Conservation (phyloP, 805 yeast genomes). For the Wickerhamomyces bisporus region DNA sequence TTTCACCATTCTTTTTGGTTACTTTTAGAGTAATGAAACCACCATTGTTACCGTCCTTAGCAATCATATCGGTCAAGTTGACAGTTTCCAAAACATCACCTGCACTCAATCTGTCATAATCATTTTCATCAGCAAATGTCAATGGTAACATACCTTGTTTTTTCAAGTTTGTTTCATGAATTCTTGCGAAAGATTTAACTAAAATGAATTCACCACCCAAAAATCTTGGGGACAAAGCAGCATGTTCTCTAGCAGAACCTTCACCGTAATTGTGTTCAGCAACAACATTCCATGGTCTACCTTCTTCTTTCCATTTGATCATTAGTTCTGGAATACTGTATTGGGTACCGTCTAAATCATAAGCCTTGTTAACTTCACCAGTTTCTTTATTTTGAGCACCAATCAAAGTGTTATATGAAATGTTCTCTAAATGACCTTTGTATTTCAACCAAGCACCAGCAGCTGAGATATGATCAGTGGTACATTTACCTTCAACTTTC, state of each 20-base stretch:
- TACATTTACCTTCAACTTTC: conserved; percentile 96
- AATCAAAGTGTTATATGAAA: conserved; percentile 88
- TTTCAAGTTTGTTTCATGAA: conserved; percentile 96
- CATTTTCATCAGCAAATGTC: conserved; percentile 84
- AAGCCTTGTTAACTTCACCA: conserved; percentile 88
- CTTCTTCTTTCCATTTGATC: conserved; percentile 89
- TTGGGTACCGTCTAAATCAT: conserved; percentile 75
- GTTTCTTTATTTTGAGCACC: conserved; percentile 98
- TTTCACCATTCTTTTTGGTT: conserved; percentile 67
- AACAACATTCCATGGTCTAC: conserved; percentile 87
- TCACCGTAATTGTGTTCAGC: conserved; percentile 99
- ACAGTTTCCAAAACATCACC: conserved; percentile 78
- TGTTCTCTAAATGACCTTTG: conserved; percentile 95
- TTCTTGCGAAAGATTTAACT: conserved; percentile 95
- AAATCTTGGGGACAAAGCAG: conserved; percentile 93
- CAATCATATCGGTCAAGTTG: conserved; percentile 69
- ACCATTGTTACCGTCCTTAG: conserved; percentile 82
- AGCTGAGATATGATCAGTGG: conserved; percentile 97
- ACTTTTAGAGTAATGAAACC: conserved; percentile 70
- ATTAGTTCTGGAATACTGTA: conserved; percentile 91
- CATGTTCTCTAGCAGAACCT: conserved; percentile 99
- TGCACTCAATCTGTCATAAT: conserved; percentile 74
- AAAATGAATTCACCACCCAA: conserved; percentile 86
- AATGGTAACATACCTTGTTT: conserved; percentile 97
- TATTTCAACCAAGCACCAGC: conserved; percentile 99